phyloP scores from a whole-genome alignment of 176 grass and related monocot genomes.

The Triticum turgidum region DNA sequence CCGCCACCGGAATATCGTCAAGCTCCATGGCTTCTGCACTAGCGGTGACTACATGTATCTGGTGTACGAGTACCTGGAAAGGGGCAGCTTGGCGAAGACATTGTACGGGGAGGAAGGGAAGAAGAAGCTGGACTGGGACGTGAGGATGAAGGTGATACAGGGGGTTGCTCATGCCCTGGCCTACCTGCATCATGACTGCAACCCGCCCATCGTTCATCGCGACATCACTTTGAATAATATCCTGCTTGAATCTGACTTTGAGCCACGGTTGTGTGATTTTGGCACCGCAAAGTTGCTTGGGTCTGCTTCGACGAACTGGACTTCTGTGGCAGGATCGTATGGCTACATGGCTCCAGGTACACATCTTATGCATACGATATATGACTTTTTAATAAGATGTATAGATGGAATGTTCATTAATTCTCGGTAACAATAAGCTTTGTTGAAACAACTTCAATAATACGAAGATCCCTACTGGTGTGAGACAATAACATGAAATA shows the following conservation, averaged over 20 bases:
- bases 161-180: slow-evolving; percentile 78
- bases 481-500: no score
- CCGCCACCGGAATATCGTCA: slow-evolving; percentile 83
- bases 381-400: not conserved
- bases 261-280: slow-evolving; percentile 81
- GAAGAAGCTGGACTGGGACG: slow-evolving; percentile 62
- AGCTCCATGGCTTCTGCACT: slow-evolving; percentile 84
- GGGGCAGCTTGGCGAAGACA: slow-evolving; percentile 75
- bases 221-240: slow-evolving; percentile 81
- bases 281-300: slow-evolving; percentile 67
- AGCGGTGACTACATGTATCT: slow-evolving; percentile 69
- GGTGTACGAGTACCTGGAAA: slow-evolving; percentile 83
- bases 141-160: slow-evolving; percentile 68
- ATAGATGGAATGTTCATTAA: no score
- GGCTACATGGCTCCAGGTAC: slow-evolving; percentile 97
- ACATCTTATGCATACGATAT: slow-evolving; percentile 2
- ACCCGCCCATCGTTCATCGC: slow-evolving; percentile 59
- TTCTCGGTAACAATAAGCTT: no score
- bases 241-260: slow-evolving; percentile 64
- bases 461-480: no score
- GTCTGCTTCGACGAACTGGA: slow-evolving; percentile 68
- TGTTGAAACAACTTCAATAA: no score
- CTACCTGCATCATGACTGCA: slow-evolving; percentile 82
- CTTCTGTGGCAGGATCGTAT: slow-evolving; percentile 77
- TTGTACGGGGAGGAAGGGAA: slow-evolving; percentile 64